Evolutionary conservation across 192 early-diverging fungal genomes (phyloP).

Genomic region (Phycomyces blakesleeanus): DNA sequence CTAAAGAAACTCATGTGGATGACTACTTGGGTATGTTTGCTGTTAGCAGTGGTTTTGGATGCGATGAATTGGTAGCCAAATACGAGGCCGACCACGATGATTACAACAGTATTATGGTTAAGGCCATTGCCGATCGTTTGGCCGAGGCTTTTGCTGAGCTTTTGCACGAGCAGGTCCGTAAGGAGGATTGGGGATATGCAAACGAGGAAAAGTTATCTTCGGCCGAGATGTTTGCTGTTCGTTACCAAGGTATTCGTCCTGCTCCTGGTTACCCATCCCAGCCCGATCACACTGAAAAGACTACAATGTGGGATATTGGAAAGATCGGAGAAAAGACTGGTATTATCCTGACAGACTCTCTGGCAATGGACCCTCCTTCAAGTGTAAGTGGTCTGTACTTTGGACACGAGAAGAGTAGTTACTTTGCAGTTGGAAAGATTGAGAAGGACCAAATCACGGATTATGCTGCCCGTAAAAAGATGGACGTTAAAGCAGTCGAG

Average conservation of each 20-base stretch:
- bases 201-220: constrained; percentile 70
- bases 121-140: constrained; percentile 90
- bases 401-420: constrained; percentile 72
- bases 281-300: constrained; percentile 93
- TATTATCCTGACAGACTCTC: constrained; percentile 85
- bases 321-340: constrained; percentile 76
- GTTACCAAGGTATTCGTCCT: constrained; percentile 93
- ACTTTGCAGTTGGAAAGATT: constrained; percentile 96
- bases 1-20: constrained; percentile 62
- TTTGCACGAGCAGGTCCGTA: constrained; percentile 87
- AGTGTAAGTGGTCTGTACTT: constrained; percentile 73
- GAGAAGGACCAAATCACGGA: constrained; percentile 84
- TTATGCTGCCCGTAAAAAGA: constrained; percentile 70
- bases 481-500: constrained; percentile 61
- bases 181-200: constrained; percentile 86
- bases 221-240: constrained; percentile 82
- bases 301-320: constrained; percentile 88
- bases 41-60: constrained; percentile 86
- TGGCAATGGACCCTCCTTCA: constrained; percentile 92
- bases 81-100: constrained; percentile 84
- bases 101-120: constrained; percentile 91
- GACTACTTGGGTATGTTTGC: constrained; percentile 93
- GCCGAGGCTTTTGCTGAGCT: constrained; percentile 91
- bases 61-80: constrained; percentile 79
- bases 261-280: constrained; percentile 94